Evolutionary conservation across 169 alveolate species (phyloP), one percentile per base, ranked within the genome.

Genomic region (Babesia gibsoni): DNA sequence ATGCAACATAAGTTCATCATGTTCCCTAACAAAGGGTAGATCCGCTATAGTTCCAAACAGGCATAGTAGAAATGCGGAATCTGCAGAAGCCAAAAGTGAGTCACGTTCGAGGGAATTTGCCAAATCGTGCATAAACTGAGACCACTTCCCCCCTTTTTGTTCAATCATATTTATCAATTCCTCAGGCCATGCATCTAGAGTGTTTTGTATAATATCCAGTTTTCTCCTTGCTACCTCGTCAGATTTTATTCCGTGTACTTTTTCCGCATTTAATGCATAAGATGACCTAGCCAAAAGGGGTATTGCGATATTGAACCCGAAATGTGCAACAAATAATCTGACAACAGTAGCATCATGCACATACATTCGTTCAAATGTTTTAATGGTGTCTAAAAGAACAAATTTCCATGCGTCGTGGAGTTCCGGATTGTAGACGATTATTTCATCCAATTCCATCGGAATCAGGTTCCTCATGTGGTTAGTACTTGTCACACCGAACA

Each of bases 141-240:
- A 30, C 72, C 72, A 61, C 43, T 8, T 22, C 32, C 25, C 41
- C 50, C 20, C 35, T 10, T 35, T 58, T 2, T 43, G 25, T 18
- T 61, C 59, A 16, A 61, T 41, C 72, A 25, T 61, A 20, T 23
- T 1, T 2, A 61, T 27, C 23, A 61, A 61, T 30, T 46, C 49
- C 3, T 41, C 72, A 1, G 56, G 72, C 72, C 72, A 61, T 23
- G 56, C 58, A 5, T 61, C 72, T 30, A 61, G 22, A 36, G 50
- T 46, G 23, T 45, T 18, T 27, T 43, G 35, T 3, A 61, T 61
- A n/a, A 39, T 8, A 6, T 41, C 56, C 58, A 61, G n/a, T 33
- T 61, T 61, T 29, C 30, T 25, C 20, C 10, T 10, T 10, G 20
- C 20, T 16, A 10, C 46, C 46, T 39, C 20, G 10, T 10, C 20